A percentile compares a stretch with the other conserved stretches of the same genome.
Conservation (phyloP, 176 grass and related monocot species). For the Eleusine indica region DNA sequence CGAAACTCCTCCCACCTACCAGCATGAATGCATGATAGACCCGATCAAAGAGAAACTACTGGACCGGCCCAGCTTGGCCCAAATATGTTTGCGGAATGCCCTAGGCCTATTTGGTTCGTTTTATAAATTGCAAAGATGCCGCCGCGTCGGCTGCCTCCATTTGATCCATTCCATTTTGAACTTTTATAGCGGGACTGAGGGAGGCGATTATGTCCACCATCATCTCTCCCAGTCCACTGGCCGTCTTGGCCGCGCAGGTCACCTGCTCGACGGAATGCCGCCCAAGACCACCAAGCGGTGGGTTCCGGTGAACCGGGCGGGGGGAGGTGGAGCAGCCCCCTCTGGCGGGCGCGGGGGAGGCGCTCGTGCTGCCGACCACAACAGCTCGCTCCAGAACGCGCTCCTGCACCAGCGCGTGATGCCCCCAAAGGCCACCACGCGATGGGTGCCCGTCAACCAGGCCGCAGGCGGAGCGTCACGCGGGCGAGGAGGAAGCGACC, state of each 20-base stretch:
- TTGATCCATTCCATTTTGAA: neutral
- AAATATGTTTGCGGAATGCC: neutral
- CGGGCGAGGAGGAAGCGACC: neutral
- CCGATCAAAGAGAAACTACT: neutral
- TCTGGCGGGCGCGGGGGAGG: neutral
- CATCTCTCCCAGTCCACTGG: neutral
- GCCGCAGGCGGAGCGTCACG: neutral
- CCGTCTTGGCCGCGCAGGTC: neutral
- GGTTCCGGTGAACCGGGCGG: neutral
- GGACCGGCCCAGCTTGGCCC: neutral
- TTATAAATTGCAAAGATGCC: neutral
- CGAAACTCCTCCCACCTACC: too few relatives aligned
- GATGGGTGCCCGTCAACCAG: neutral
- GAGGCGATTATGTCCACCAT: neutral
- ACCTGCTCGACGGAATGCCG: constrained; percentile 16
- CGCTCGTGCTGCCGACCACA: neutral
- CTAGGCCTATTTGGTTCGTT: neutral
- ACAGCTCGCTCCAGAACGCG: neutral
- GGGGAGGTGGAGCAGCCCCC: neutral
- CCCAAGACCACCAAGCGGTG: constrained; percentile 3
- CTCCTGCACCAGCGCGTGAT: neutral
- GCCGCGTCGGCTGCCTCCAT: neutral
- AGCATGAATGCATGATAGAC: too few relatives aligned
- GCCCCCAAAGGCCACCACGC: neutral
- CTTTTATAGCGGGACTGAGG: neutral